These are phyloP conservation scores for Clitoria ternatea DNA, from an alignment of 306 rosid genomes.

Conservation along the genomic window DNA sequence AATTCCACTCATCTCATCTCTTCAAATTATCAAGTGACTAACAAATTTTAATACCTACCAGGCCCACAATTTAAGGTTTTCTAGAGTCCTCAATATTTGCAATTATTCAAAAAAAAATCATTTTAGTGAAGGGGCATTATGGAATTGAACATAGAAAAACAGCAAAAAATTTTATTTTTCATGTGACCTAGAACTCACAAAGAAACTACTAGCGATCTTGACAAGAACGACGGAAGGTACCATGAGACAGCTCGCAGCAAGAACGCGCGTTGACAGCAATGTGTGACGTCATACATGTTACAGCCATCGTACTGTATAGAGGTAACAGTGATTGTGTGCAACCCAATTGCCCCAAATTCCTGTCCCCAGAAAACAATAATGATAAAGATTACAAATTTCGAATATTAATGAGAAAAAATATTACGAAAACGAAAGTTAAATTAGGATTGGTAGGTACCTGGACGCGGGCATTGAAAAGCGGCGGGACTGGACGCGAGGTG, in stretches of 20 bases:
- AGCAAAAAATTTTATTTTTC: constrained; percentile 3
- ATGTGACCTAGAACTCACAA: constrained; percentile 87
- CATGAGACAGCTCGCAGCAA: constrained; percentile 86
- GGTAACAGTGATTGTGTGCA: constrained; percentile 73
- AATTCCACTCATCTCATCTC: constrained; percentile 41
- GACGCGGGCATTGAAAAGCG: constrained; percentile 65
- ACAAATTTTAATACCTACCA: constrained; percentile 3
- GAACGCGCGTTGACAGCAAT: constrained; percentile 51
- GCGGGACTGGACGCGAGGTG: constrained; percentile 63
- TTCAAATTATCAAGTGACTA: constrained; percentile 22
- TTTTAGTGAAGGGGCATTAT: not conserved
- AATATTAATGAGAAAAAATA: not conserved
- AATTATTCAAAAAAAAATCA: not conserved
- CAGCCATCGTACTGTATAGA: constrained; percentile 37
- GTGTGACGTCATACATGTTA: constrained; percentile 60
- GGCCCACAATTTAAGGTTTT: not conserved
- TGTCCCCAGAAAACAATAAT: constrained; percentile 9
- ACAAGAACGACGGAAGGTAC: constrained; percentile 98
- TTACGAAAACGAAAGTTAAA: too few relatives aligned
- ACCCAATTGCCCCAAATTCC: constrained; percentile 84
- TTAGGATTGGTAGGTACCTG: too few relatives aligned
- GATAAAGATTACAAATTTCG: too few relatives aligned
- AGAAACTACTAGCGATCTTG: constrained; percentile 98
- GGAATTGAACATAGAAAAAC: constrained; percentile 14
- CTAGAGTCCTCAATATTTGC: not conserved